Conservation (phyloP, 176 grass and related monocot species). For the Oryza meridionalis region DNA sequence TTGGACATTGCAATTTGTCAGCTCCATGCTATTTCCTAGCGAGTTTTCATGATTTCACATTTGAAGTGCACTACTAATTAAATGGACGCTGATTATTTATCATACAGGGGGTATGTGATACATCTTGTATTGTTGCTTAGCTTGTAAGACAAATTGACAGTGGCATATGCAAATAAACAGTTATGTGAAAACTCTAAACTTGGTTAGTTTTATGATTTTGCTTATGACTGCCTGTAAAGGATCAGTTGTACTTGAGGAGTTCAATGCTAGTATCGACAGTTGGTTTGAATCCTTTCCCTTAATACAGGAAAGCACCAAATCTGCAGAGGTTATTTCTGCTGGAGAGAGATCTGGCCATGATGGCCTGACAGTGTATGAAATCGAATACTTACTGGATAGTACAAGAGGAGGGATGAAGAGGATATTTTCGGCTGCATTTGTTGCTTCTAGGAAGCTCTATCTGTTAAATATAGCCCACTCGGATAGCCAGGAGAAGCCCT, state of each 20-base stretch:
- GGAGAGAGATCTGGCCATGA: slow-evolving; percentile 65
- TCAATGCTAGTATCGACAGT: neutral
- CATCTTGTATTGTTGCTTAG: neutral
- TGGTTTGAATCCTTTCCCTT: slow-evolving; percentile 23
- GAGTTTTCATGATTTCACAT: too few species aligned
- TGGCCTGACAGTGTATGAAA: slow-evolving; percentile 73
- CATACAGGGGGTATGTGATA: neutral
- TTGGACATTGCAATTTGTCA: neutral
- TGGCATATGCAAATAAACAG: neutral
- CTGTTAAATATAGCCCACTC: slow-evolving; percentile 80
- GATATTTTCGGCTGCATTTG: slow-evolving; percentile 83
- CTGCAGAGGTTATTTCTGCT: slow-evolving; percentile 56
- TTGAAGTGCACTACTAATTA: too few species aligned
- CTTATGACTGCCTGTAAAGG: neutral
- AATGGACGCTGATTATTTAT: too few species aligned
- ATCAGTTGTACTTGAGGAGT: neutral
- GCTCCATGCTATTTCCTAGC: neutral
- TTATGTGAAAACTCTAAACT: neutral
- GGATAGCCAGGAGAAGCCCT: slow-evolving; percentile 65
- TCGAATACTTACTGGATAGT: slow-evolving; percentile 81
- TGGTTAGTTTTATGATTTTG: neutral
- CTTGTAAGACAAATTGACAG: neutral
- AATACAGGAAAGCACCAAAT: slow-evolving; percentile 86
- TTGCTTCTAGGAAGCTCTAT: slow-evolving; percentile 82
- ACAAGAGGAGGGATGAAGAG: slow-evolving; percentile 91